Percentiles rank a stretch among this genome's conserved stretches.
Evolutionary conservation across 2,329 filamentous ascomycete species (phyloP).

Genomic region (Volutella citrinella): DNA sequence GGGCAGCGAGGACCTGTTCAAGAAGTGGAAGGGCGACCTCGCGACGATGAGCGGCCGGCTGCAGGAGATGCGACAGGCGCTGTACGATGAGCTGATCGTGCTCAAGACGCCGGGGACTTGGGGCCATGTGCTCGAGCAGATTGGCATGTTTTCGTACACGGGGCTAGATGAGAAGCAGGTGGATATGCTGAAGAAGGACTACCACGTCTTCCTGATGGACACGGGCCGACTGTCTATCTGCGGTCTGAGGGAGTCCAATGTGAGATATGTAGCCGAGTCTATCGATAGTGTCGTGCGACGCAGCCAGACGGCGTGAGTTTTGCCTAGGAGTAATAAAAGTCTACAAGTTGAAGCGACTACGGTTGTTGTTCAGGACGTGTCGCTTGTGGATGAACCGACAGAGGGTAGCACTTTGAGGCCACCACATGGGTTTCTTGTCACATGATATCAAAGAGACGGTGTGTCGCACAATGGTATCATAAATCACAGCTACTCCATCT

Average conservation of each 20-base stretch:
- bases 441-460: too few relatives aligned
- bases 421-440: too few relatives aligned
- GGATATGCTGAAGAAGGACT: background rate
- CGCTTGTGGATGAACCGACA: too few relatives aligned
- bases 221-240: conserved; percentile 9
- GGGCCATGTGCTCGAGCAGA: conserved; percentile 30
- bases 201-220: conserved; percentile 6
- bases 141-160: conserved; percentile 40
- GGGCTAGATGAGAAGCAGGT: conserved; percentile 32
- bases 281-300: conserved; percentile 6
- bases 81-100: conserved; percentile 16
- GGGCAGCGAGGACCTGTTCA: conserved; percentile 1
- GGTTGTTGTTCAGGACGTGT: too few relatives aligned
- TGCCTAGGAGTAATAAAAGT: too few relatives aligned
- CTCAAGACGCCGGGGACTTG: conserved; percentile 26
- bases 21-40: conserved; percentile 25
- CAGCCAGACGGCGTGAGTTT: too few relatives aligned
- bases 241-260: conserved; percentile 10
- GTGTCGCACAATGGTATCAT: too few relatives aligned
- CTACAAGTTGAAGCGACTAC: too few relatives aligned
- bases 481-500: too few relatives aligned
- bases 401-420: too few relatives aligned
- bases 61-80: conserved; percentile 21
- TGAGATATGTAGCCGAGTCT: conserved; percentile 11
- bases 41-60: conserved; percentile 32